Conservation (phyloP, 805 yeast genomes). For the Hanseniaspora taiwanica region DNA sequence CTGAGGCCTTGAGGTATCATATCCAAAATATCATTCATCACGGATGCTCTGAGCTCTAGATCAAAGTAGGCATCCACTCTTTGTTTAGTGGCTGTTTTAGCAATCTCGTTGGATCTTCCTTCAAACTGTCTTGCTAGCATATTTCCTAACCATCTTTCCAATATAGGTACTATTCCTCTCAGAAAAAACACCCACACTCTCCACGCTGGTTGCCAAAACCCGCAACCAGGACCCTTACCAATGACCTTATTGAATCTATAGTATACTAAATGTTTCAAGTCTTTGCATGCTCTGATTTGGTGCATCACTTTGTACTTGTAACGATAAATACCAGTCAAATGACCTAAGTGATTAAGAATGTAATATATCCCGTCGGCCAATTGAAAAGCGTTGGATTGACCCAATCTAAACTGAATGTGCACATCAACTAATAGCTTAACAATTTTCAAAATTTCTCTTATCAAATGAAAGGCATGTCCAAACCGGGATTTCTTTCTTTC, state of each 20-base stretch:
- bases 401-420: conserved; percentile 82
- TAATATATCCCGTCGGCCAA: conserved; percentile 91
- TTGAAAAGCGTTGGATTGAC: conserved; percentile 85
- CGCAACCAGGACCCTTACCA: conserved; percentile 98
- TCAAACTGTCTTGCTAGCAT: conserved; percentile 86
- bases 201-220: conserved; percentile 99
- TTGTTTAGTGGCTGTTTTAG: conserved; percentile 90
- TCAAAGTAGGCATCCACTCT: conserved; percentile 92
- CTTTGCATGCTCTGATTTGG: conserved; percentile 92
- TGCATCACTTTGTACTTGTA: conserved; percentile 98
- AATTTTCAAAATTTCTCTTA: conserved; percentile 78
- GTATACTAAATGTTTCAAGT: conserved; percentile 83
- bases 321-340: conserved; percentile 88
- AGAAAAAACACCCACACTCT: conserved; percentile 87
- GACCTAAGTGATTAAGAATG: conserved; percentile 86
- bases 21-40: conserved; percentile 88
- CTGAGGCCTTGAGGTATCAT: conserved; percentile 94
- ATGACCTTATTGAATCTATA: conserved; percentile 70
- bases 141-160: conserved; percentile 93
- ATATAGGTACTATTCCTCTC: conserved; percentile 80
- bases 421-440: conserved; percentile 82
- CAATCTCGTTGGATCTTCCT: conserved; percentile 87
- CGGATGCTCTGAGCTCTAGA: conserved; percentile 83
- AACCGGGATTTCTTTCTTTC: conserved; percentile 92
- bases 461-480: conserved; percentile 90